Evolutionary conservation across 2,329 filamentous ascomycete genomes (phyloP).

Genomic region (Berkeleyomyces basicola): DNA sequence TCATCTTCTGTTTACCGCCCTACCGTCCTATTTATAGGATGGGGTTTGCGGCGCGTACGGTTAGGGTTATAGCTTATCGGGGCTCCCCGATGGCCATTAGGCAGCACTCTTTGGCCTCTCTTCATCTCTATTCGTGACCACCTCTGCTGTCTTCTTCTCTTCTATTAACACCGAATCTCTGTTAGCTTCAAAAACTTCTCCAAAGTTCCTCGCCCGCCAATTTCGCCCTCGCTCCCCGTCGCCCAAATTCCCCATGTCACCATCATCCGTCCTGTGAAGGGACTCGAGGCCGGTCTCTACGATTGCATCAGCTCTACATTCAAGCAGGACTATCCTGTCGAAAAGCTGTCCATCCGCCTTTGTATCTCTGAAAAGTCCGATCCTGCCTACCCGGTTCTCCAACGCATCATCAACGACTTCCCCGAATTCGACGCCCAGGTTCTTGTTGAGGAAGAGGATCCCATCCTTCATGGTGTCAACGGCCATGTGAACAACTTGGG

Average conservation of each 20-base stretch:
- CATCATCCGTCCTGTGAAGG: conserved; percentile 83
- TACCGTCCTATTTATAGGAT: background rate
- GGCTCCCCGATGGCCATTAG: too few relatives aligned
- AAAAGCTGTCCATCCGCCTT: conserved; percentile 64
- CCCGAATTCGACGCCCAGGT: conserved; percentile 53
- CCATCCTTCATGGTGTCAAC: conserved; percentile 39
- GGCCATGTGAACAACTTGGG: conserved; percentile 47
- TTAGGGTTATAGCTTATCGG: too few relatives aligned
- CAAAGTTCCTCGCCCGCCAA: conserved; percentile 28
- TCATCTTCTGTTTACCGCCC: background rate
- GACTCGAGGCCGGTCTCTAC: conserved; percentile 75
- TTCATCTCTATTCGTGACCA: background rate
- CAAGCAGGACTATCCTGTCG: conserved; percentile 59
- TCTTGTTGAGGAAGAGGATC: conserved; percentile 69
- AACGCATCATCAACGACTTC: conserved; percentile 56
- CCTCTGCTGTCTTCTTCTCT: background rate
- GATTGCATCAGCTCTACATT: conserved; percentile 83
- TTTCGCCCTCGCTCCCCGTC: conserved; percentile 33
- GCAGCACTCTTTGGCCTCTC: background rate
- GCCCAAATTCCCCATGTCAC: conserved; percentile 64
- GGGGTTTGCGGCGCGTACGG: background rate
- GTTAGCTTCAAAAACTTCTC: conserved; percentile 37
- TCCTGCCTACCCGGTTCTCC: conserved; percentile 58
- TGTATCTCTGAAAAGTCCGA: conserved; percentile 64
- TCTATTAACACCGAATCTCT: background rate